Conservation (phyloP, 2,329 filamentous ascomycete species). For the Fusarium torreyae region DNA sequence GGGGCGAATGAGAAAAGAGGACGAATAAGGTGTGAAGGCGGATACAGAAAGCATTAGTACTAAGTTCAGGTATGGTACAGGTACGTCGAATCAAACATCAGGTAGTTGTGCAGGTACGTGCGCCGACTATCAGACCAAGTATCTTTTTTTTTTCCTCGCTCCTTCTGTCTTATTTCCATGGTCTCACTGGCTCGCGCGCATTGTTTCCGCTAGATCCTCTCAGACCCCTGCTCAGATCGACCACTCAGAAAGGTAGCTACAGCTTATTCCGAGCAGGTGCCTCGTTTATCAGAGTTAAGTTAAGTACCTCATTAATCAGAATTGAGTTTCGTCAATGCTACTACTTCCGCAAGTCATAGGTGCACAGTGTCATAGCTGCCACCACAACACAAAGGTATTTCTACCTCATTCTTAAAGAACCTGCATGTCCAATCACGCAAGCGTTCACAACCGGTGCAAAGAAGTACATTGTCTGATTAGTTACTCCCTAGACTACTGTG, state of each 20-base stretch:
- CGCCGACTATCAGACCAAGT: slow-evolving; percentile 24
- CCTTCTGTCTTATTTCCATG: slow-evolving; percentile 15
- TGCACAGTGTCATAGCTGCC: slow-evolving; percentile 13
- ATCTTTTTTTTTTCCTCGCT: slow-evolving; percentile 20
- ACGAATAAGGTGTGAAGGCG: slow-evolving; percentile 38
- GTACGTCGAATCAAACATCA: slow-evolving; percentile 27
- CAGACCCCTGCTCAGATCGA: slow-evolving; percentile 35
- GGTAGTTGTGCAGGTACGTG: slow-evolving; percentile 33
- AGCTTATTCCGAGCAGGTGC: slow-evolving; percentile 24
- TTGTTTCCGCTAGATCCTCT: slow-evolving; percentile 38
- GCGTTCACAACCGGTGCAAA: neutral
- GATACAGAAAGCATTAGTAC: slow-evolving; percentile 36
- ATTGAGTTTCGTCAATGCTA: slow-evolving; percentile 25
- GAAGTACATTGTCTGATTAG: slow-evolving; percentile 13
- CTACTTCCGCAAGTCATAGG: neutral
- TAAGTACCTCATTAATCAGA: slow-evolving; percentile 13
- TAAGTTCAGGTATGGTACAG: slow-evolving; percentile 39
- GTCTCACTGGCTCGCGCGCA: slow-evolving; percentile 21
- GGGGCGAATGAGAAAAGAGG: slow-evolving; percentile 39
- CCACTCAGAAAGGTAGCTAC: slow-evolving; percentile 29
- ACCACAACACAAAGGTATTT: neutral
- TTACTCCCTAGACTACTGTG: slow-evolving; percentile 2
- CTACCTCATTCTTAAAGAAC: neutral
- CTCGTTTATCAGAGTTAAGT: neutral
- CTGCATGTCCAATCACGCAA: slow-evolving; percentile 1